Evolutionary conservation across 257 asterid species (phyloP).

Genomic region (Capsicum pubescens): DNA sequence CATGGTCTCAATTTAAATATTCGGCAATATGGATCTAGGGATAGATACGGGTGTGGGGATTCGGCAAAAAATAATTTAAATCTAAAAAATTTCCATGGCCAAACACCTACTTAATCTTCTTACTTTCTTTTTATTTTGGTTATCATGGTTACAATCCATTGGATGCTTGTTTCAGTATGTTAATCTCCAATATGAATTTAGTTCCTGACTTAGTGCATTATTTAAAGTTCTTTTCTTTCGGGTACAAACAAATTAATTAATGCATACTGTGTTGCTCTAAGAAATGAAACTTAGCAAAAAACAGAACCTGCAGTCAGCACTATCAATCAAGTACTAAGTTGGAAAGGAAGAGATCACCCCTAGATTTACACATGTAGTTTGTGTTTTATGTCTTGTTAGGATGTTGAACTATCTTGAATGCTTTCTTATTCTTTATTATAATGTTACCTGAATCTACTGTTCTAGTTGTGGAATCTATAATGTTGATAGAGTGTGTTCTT

Average conservation of each 20-base stretch:
- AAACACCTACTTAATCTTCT: not conserved
- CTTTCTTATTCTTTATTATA: not conserved
- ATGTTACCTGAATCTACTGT: not conserved
- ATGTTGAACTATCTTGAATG: not conserved
- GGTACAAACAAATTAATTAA: not conserved
- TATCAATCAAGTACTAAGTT: not conserved
- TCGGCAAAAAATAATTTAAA: no score
- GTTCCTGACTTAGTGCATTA: not conserved
- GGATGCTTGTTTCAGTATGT: conserved; percentile 9
- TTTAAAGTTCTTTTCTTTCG: not conserved
- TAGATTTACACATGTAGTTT: conserved; percentile 7
- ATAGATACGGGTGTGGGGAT: no score
- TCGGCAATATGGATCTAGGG: no score
- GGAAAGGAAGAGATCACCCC: not conserved
- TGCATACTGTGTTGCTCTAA: not conserved
- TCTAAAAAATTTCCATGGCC: no score
- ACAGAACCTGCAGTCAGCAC: not conserved
- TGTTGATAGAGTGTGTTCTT: not conserved
- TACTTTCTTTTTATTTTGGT: not conserved
- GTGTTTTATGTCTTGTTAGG: not conserved
- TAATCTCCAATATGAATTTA: not conserved
- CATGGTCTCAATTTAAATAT: no score
- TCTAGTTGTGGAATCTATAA: not conserved
- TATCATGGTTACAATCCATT: not conserved
- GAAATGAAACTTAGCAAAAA: not conserved